phyloP scores from a whole-genome alignment of 306 rosid genomes.

The Biancaea sappan region DNA sequence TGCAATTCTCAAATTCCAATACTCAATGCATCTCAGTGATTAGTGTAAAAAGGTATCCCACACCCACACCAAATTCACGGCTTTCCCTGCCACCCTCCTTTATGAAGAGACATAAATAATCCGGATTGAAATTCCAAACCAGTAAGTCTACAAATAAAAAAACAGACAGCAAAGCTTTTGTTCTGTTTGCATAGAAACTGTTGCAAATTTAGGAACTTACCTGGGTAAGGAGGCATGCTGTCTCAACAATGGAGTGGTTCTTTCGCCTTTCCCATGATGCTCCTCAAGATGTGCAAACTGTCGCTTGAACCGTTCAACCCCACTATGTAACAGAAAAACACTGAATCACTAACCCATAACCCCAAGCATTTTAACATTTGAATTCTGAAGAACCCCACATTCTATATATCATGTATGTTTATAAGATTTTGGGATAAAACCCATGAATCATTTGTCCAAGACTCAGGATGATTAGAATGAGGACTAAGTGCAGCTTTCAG shows the following conservation, averaged over 20 bases:
- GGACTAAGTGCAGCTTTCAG: not conserved
- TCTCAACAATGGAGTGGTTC: slow-evolving; percentile 74
- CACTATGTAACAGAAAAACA: slow-evolving; percentile 55
- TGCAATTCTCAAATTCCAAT: slow-evolving; percentile 35
- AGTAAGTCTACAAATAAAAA: too few relatives aligned
- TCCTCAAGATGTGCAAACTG: slow-evolving; percentile 99
- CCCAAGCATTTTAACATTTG: too few relatives aligned
- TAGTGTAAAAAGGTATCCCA: not conserved
- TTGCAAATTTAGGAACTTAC: too few relatives aligned
- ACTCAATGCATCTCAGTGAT: slow-evolving; percentile 2
- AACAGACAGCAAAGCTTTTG: too few relatives aligned
- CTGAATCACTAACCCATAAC: slow-evolving; percentile 20
- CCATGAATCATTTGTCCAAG: too few relatives aligned
- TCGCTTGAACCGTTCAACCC: slow-evolving; percentile 96
- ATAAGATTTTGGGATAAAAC: too few relatives aligned
- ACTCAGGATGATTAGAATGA: not conserved
- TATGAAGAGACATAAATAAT: too few relatives aligned
- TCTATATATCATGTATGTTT: too few relatives aligned
- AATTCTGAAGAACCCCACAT: too few relatives aligned
- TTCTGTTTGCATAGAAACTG: too few relatives aligned
- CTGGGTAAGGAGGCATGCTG: slow-evolving; percentile 95
- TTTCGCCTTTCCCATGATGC: slow-evolving; percentile 75
- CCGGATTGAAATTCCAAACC: too few relatives aligned
- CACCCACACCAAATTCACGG: slow-evolving; percentile 13
- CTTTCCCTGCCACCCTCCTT: not conserved